phyloP scores from a whole-genome alignment of 202 grass and related monocot genomes.

The Panicum virgatum region DNA sequence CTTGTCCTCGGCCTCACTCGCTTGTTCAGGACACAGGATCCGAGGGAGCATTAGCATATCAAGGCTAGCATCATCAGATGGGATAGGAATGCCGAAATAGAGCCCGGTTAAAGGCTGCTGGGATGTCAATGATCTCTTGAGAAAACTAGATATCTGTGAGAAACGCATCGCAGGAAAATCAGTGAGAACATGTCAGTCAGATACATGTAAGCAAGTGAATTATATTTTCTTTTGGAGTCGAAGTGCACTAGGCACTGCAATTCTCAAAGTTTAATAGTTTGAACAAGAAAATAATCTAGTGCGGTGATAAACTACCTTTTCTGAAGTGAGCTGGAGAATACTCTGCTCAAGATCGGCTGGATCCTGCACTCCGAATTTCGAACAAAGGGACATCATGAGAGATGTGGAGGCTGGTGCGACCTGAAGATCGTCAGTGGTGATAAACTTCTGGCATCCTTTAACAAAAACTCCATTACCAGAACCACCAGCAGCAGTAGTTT shows the following conservation, averaged over 20 bases:
- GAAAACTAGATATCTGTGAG: conserved; percentile 21
- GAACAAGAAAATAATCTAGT: neutral
- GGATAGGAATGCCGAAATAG: neutral
- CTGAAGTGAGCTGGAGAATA: conserved; percentile 9
- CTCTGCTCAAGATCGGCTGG: conserved; percentile 29
- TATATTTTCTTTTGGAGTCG: too few species aligned
- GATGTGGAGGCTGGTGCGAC: conserved; percentile 40
- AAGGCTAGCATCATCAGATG: neutral
- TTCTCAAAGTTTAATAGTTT: neutral
- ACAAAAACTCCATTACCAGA: conserved; percentile 44
- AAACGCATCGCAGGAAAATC: neutral
- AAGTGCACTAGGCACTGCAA: neutral
- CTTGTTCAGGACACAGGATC: neutral
- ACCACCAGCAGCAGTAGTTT: neutral
- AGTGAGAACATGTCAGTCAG: neutral
- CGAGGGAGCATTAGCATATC: too few species aligned
- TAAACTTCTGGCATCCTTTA: conserved; percentile 15
- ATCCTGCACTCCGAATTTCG: conserved; percentile 26
- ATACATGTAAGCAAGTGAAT: neutral
- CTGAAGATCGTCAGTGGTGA: conserved; percentile 51
- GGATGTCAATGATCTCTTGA: conserved; percentile 41
- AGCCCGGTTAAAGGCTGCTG: conserved; percentile 4
- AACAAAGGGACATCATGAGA: conserved; percentile 6
- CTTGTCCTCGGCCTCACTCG: neutral
- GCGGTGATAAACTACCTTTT: conserved; percentile 23